Evolutionary conservation across 108 stramenopile genomes (phyloP).

Genomic region (Nannochloropsis oceanica): DNA sequence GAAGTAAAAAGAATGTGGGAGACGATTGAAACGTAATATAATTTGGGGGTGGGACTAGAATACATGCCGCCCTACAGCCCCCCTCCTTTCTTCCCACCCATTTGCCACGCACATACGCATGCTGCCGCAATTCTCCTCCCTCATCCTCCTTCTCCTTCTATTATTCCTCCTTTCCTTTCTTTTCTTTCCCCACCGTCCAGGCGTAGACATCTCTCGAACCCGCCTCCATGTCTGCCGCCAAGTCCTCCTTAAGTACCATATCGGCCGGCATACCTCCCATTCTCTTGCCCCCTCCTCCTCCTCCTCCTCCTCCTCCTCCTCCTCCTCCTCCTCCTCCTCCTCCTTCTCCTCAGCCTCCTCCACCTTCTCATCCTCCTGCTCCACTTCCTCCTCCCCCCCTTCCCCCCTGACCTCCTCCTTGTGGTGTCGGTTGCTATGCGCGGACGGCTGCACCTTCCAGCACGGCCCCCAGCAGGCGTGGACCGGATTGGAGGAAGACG

Average conservation of each 20-base stretch:
- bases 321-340: neutral
- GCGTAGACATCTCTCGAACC: neutral
- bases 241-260: neutral
- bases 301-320: no score
- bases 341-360: neutral
- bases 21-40: no score
- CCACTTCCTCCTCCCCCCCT: no score
- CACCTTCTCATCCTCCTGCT: no score
- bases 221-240: neutral
- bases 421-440: neutral
- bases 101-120: neutral
- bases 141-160: no score
- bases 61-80: neutral
- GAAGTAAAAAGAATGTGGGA: neutral
- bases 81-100: neutral
- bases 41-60: neutral
- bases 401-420: no score
- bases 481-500: neutral
- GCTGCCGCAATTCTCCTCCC: neutral
- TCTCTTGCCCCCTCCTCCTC: no score
- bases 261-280: neutral
- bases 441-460: neutral
- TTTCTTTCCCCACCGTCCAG: neutral
- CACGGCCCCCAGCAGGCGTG: neutral
- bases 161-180: no score